Conservation (phyloP, 2,329 filamentous ascomycete genomes). For the Epichloe hybrida region DNA sequence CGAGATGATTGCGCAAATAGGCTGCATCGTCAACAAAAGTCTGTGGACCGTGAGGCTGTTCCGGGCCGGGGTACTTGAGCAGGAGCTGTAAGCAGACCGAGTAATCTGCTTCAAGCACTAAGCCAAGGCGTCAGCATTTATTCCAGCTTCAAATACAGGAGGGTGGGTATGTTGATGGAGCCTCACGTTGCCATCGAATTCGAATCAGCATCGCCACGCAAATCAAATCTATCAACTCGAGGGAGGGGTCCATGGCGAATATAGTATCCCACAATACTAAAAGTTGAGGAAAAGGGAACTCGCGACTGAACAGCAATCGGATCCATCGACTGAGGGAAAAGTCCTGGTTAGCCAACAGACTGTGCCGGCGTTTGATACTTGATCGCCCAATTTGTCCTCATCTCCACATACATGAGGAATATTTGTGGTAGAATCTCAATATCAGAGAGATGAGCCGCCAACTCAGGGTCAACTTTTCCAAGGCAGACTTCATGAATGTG, state of each 20-base stretch:
- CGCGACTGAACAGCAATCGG: conserved; percentile 78
- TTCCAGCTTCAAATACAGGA: neutral
- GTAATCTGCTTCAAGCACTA: conserved; percentile 78
- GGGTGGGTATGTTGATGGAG: neutral
- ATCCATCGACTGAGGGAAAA: conserved; percentile 63
- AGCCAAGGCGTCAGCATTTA: conserved; percentile 11
- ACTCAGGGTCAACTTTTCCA: conserved; percentile 65
- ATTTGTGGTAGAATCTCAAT: conserved; percentile 93
- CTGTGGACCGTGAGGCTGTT: conserved; percentile 49
- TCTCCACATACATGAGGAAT: conserved; percentile 63
- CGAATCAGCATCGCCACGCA: conserved; percentile 88
- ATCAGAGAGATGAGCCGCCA: conserved; percentile 64
- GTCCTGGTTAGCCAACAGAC: neutral
- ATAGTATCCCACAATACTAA: conserved; percentile 82
- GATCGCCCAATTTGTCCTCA: neutral
- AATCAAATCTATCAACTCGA: conserved; percentile 78
- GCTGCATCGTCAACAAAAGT: conserved; percentile 79
- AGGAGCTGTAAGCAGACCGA: conserved; percentile 70
- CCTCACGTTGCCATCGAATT: conserved; percentile 76
- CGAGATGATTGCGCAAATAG: conserved; percentile 54
- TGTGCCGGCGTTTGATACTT: neutral
- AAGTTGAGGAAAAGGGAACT: conserved; percentile 79
- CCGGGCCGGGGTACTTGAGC: conserved; percentile 65
- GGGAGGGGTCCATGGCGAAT: conserved; percentile 69
- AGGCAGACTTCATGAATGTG: conserved; percentile 77